A percentile compares a stretch with the other conserved stretches of the same genome.
phyloP scores from a whole-genome alignment of 2,329 filamentous ascomycete species.

The Leptosphaerulina australis region DNA sequence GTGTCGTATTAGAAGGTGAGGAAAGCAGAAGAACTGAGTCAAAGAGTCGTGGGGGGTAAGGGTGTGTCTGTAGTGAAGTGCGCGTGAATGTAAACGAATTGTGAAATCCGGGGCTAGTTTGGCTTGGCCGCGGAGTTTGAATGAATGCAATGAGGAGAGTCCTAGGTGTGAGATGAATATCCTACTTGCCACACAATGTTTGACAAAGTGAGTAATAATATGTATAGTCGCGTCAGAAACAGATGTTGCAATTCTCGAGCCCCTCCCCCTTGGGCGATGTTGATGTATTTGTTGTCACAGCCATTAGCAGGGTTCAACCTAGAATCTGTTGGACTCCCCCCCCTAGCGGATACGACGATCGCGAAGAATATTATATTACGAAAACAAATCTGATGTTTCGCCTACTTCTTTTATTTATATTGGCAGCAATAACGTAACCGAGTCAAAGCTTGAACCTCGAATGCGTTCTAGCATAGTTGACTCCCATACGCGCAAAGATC shows the following conservation, averaged over 20 bases:
- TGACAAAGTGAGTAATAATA: neutral
- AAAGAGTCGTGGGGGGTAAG: constrained; percentile 23
- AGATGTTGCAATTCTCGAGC: neutral
- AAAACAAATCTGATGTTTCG: neutral
- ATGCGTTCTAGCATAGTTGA: neutral
- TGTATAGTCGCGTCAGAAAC: neutral
- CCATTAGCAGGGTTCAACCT: constrained; percentile 14
- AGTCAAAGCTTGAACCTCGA: neutral
- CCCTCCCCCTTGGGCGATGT: constrained; percentile 5
- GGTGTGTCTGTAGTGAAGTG: constrained; percentile 17
- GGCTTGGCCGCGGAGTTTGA: constrained; percentile 29
- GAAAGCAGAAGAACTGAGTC: constrained; percentile 1
- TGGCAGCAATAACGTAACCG: neutral
- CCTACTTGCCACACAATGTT: neutral
- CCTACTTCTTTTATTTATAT: neutral
- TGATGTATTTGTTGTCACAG: constrained; percentile 13
- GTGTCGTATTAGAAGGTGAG: neutral
- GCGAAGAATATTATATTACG: neutral
- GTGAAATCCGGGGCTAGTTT: constrained; percentile 22
- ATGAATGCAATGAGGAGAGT: constrained; percentile 20
- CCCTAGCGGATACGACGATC: neutral
- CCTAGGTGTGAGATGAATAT: neutral
- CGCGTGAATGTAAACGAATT: constrained; percentile 15
- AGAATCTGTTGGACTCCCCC: neutral
- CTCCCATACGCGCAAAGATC: neutral